Conservation (phyloP, 2,329 filamentous ascomycete genomes). For the Microcyclosporella mali region DNA sequence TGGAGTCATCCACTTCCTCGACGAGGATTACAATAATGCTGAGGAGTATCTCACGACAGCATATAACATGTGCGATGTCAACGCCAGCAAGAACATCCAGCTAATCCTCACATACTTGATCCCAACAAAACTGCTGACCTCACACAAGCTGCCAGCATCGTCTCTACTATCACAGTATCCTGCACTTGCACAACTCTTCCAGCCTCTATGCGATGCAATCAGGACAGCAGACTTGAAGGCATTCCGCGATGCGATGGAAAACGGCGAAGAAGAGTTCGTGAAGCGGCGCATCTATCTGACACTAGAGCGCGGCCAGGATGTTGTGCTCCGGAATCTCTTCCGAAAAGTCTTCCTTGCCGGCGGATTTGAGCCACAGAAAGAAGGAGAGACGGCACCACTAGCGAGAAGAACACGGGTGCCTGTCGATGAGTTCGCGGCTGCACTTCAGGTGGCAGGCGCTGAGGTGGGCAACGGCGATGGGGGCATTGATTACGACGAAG, state of each 20-base stretch:
- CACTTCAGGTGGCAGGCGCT: slow-evolving; percentile 62
- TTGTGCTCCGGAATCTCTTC: slow-evolving; percentile 83
- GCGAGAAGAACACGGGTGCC: slow-evolving; percentile 69
- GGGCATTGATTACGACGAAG: slow-evolving; percentile 77
- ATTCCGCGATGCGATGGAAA: slow-evolving; percentile 75
- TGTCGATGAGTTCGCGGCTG: slow-evolving; percentile 76
- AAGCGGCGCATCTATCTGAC: slow-evolving; percentile 91
- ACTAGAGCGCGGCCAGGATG: slow-evolving; percentile 83
- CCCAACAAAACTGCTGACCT: slow-evolving; percentile 84
- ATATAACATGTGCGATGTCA: slow-evolving; percentile 71
- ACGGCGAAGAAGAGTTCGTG: slow-evolving; percentile 87
- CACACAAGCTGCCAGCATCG: slow-evolving; percentile 70
- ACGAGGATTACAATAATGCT: slow-evolving; percentile 83
- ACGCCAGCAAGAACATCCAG: slow-evolving; percentile 70
- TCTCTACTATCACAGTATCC: slow-evolving; percentile 69
- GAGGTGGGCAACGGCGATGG: slow-evolving; percentile 50
- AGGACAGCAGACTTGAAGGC: slow-evolving; percentile 72
- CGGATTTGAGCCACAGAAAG: slow-evolving; percentile 72
- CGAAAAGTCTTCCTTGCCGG: slow-evolving; percentile 84
- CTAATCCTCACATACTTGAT: slow-evolving; percentile 92
- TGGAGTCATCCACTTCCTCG: slow-evolving; percentile 86
- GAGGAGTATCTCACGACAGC: slow-evolving; percentile 75
- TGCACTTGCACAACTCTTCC: slow-evolving; percentile 68
- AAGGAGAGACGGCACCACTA: slow-evolving; percentile 52
- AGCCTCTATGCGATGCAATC: slow-evolving; percentile 71